phyloP scores from a whole-genome alignment of 1,139 yeast species.

The Scheffersomyces parashehatae region DNA sequence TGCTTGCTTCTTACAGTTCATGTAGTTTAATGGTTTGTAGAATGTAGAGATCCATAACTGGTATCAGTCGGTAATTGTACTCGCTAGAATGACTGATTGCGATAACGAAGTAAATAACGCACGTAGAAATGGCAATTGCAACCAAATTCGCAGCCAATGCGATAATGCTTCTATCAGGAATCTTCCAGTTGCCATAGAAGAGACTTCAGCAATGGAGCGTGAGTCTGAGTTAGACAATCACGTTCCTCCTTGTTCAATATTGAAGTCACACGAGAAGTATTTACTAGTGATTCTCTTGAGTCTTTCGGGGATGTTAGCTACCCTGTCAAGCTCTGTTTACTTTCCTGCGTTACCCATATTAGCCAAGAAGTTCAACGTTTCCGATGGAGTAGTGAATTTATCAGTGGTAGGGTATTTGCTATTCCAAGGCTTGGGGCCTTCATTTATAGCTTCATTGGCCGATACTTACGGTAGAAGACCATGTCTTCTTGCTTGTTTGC shows the following conservation, averaged over 20 bases:
- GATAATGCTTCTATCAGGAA: too few species aligned
- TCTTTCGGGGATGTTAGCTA: constrained; percentile 52
- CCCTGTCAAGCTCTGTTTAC: constrained; percentile 67
- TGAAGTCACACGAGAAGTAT: constrained; percentile 17
- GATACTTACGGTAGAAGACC: constrained; percentile 75
- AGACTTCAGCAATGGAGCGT: too few species aligned
- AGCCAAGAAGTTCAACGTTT: constrained; percentile 49
- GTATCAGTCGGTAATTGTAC: too few species aligned
- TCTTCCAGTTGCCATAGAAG: too few species aligned
- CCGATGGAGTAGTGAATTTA: constrained; percentile 58
- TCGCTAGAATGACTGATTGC: too few species aligned
- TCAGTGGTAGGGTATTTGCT: constrained; percentile 72
- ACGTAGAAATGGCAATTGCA: too few species aligned
- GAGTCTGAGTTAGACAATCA: too few species aligned
- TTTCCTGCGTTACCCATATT: constrained; percentile 68
- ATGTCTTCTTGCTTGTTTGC: constrained; percentile 12
- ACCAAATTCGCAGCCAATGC: too few species aligned
- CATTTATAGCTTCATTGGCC: constrained; percentile 43
- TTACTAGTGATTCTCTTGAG: constrained; percentile 22
- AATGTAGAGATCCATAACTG: too few species aligned
- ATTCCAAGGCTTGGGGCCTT: constrained; percentile 57
- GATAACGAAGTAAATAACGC: too few species aligned
- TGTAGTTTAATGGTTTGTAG: too few species aligned
- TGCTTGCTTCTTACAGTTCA: too few species aligned
- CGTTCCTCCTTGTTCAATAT: constrained; percentile 12